Evolutionary conservation across 139 green algal species (phyloP).

Genomic region (Ostreobium quekettii): DNA sequence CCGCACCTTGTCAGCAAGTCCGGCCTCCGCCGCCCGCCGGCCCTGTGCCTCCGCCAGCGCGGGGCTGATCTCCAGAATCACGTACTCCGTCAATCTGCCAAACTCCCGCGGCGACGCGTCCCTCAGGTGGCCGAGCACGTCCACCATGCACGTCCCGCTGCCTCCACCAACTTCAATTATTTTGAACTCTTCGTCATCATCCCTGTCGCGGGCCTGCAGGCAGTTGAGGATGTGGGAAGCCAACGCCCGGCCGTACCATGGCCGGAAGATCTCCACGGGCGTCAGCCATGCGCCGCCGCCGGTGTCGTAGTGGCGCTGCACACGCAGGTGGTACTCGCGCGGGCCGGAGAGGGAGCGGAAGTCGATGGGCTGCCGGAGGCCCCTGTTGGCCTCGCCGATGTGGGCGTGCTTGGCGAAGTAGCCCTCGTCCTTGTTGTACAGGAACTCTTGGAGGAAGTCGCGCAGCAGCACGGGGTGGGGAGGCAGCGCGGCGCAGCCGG

Average conservation of each 20-base stretch:
- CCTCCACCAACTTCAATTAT: constrained; percentile 20
- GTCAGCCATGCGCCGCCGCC: constrained; percentile 12
- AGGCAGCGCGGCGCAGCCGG: too few relatives aligned
- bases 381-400: constrained; percentile 13
- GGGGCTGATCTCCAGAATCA: not conserved
- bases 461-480: constrained; percentile 8
- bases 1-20: not conserved
- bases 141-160: constrained; percentile 19
- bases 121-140: constrained; percentile 4
- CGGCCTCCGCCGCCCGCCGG: not conserved
- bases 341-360: not conserved
- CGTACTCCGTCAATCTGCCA: not conserved
- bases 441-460: constrained; percentile 7
- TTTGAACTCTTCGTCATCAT: too few relatives aligned
- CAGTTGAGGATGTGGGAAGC: constrained; percentile 4
- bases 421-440: not conserved
- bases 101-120: not conserved
- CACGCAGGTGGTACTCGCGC: not conserved
- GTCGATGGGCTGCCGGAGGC: not conserved
- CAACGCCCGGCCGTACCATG: constrained; percentile 16
- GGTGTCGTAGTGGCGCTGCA: constrained; percentile 7
- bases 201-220: too few relatives aligned
- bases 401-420: constrained; percentile 15
- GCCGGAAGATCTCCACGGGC: constrained; percentile 15
- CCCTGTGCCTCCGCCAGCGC: not conserved